Evolutionary conservation across 805 yeast species (phyloP), one percentile per base, ranked within the genome.

Genomic region (Wickerhamomyces chaumierensis): DNA sequence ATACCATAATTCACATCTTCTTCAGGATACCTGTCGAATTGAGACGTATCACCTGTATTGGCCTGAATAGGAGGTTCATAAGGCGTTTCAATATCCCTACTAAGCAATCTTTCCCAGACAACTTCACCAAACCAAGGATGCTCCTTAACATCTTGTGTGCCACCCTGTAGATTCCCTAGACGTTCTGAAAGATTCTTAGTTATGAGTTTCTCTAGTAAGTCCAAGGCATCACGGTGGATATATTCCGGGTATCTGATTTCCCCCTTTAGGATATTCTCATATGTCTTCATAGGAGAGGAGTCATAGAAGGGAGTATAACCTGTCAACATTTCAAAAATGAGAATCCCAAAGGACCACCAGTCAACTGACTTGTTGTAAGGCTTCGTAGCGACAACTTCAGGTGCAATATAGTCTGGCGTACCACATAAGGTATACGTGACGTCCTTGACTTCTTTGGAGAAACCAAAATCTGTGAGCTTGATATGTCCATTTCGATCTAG

Each of bases 331-430:
- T 88, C 96, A 59, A 77, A 88, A 33, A 88, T 85, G 39, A 88
- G 69, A 25, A 88, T 83, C 9, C 96, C 96, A 48, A 88, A 73
- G 1, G 95, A 85, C 96, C 96, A 88, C 96, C 96, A 88, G 60
- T 88, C 96, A 27, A 88, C 95, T 11, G 94, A 81, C 59, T 87
- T 87, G 61, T 88, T 88, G 64, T 88, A 88, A 2, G 96, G 94
- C 60, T 86, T 87, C 18, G 95, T 81, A 28, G 94, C 81, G 41
- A 88, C 85, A 7, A 88, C 95, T 59, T 88, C 96, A 2, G 96
- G 96, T 1, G 96, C 96, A 50, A 88, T 86, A 63, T 88, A 88
- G 60, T 88, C 96, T 0, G 96, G 96, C 0, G 96, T 88, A 21
- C 94, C 94, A 65, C 96, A 88, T 44, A 88, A 67, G 0, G 96